phyloP scores from a whole-genome alignment of 2,329 filamentous ascomycete species.

The Aspergillus piperis region DNA sequence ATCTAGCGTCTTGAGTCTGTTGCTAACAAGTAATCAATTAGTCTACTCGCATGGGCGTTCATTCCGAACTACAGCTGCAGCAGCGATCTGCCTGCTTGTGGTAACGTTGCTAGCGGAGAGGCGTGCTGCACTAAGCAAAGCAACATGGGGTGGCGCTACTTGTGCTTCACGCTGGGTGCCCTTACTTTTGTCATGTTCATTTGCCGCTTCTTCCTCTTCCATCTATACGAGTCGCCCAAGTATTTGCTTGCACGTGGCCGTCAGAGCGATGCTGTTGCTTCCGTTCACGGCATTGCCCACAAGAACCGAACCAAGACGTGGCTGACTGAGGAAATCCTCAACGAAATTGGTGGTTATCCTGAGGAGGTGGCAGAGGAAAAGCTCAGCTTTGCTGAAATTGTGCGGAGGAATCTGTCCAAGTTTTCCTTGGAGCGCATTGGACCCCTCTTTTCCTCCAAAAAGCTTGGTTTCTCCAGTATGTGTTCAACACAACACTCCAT shows the following conservation, averaged over 20 bases:
- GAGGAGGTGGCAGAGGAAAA: conserved; percentile 44
- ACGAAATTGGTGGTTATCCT: conserved; percentile 54
- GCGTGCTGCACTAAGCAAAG: conserved; percentile 53
- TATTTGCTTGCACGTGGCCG: conserved; percentile 75
- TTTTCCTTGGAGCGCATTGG: conserved; percentile 69
- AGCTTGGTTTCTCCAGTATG: conserved; percentile 51
- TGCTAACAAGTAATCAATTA: conserved; percentile 5
- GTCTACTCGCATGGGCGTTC: conserved; percentile 69
- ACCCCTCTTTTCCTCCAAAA: conserved; percentile 60
- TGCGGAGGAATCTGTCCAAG: conserved; percentile 62
- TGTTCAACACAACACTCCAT: conserved; percentile 53
- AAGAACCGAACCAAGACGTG: conserved; percentile 70
- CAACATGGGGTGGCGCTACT: conserved; percentile 73
- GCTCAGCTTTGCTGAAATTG: conserved; percentile 49
- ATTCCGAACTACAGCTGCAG: conserved; percentile 66
- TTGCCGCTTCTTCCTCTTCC: conserved; percentile 76
- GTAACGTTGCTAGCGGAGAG: conserved; percentile 26
- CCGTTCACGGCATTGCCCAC: conserved; percentile 75
- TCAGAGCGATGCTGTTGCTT: conserved; percentile 75
- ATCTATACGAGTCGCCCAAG: conserved; percentile 82
- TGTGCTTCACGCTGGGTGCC: conserved; percentile 70
- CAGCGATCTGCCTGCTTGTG: conserved; percentile 34
- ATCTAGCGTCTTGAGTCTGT: neutral
- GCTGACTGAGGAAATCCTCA: conserved; percentile 71
- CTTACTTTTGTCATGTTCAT: conserved; percentile 76